Evolutionary conservation across 2,329 filamentous ascomycete genomes (phyloP).

Genomic region (Hawksworthiomyces lignivorus): DNA sequence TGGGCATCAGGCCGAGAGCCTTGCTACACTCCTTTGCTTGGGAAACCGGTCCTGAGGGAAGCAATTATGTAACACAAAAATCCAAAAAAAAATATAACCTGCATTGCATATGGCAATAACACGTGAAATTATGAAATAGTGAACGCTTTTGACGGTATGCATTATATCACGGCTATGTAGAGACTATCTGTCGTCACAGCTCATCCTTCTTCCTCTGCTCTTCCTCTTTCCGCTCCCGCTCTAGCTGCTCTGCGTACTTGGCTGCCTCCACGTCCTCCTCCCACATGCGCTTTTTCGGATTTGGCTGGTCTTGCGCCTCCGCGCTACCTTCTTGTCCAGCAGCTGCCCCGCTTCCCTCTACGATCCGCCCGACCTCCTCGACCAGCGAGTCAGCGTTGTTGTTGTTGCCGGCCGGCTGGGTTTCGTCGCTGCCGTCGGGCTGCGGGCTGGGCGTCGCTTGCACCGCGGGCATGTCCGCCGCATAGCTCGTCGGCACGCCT

Average conservation of each 20-base stretch:
- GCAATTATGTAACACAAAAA: too few species aligned
- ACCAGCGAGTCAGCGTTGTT: constrained; percentile 29
- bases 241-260: constrained; percentile 12
- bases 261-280: constrained; percentile 33
- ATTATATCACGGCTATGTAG: background rate
- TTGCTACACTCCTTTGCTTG: too few species aligned
- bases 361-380: constrained; percentile 48
- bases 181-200: constrained; percentile 15
- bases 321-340: constrained; percentile 7
- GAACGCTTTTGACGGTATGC: background rate
- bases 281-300: constrained; percentile 57
- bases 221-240: background rate
- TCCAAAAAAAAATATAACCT: too few species aligned
- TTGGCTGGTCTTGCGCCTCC: constrained; percentile 28
- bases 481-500: background rate
- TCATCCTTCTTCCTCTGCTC: constrained; percentile 21
- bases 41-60: too few species aligned
- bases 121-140: too few species aligned
- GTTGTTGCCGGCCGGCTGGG: too few species aligned
- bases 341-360: constrained; percentile 27
- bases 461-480: background rate
- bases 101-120: too few species aligned
- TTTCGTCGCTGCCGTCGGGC: constrained; percentile 8
- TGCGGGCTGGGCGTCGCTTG: constrained; percentile 18
- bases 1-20: too few species aligned